These are phyloP conservation scores for Vachellia pachyceras DNA, from an alignment of 306 rosid genomes.

Conservation along the genomic window DNA sequence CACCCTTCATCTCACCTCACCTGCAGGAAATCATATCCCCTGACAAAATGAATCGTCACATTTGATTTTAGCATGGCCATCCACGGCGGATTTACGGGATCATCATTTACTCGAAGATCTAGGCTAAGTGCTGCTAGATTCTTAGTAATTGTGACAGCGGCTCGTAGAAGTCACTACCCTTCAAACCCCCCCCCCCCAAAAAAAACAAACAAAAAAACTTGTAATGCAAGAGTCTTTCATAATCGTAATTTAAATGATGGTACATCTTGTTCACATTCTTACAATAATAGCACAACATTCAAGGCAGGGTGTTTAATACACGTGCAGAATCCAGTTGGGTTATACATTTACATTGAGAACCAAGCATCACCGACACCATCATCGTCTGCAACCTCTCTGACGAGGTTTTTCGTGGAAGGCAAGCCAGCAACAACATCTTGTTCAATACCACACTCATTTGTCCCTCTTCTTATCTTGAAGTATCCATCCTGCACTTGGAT, in stretches of 20 bases:
- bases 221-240: too few relatives aligned
- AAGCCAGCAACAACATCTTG: constrained; percentile 79
- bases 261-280: not conserved
- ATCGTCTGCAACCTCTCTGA: constrained; percentile 49
- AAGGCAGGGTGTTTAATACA: constrained; percentile 27
- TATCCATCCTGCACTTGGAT: constrained; percentile 81
- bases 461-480: constrained; percentile 90
- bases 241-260: constrained; percentile 9
- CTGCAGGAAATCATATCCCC: not conserved
- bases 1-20: not conserved
- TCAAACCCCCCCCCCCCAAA: too few relatives aligned
- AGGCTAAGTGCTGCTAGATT: not conserved
- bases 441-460: constrained; percentile 93
- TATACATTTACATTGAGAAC: constrained; percentile 42
- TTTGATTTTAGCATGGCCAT: not conserved
- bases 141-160: not conserved
- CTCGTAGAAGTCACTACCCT: constrained; percentile 13
- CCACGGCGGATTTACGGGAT: not conserved
- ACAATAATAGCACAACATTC: constrained; percentile 6
- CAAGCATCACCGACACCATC: constrained; percentile 50
- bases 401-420: constrained; percentile 73
- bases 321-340: constrained; percentile 26
- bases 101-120: not conserved
- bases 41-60: not conserved
- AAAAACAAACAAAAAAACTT: too few relatives aligned